Evolutionary conservation across 768 basidiomycete species (phyloP), one percentile per base, ranked within the genome.

Genomic region (Lactarius evosmus): DNA sequence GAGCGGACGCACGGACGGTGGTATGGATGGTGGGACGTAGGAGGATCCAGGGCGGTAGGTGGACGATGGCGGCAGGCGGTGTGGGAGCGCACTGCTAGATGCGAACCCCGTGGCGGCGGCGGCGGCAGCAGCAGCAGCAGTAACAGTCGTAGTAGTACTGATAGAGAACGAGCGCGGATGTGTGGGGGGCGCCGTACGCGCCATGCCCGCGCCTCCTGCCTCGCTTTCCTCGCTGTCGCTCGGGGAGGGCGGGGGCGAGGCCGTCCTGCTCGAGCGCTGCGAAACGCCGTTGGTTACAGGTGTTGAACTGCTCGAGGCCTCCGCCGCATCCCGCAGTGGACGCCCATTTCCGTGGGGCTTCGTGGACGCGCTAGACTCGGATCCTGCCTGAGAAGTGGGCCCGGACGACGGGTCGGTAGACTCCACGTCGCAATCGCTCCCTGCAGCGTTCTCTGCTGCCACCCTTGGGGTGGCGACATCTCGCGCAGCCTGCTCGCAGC

Each of bases 221-320:
- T 69, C 68, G 25, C 68, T 59, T 32, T 69, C 68, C 34, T 69
- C 68, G n/a, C 54, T 55, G 2, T 62, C 66, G 1, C 40, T 57
- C 27, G 65, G 34, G 4, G 59, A 52, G 19, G 55, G 54, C 0
- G 66, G 66, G 8, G 64, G 64, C 19, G 66, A 67, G 5, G 64
- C 59, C 29, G 54, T 66, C 49, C 66, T 53, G 33, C 58, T 67
- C 25, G 33, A 56, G 4, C 30, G 57, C n/a, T 44, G 62, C 17
- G 53, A 61, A 16, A 51, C 27, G 19, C 19, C 62, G 30, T 58
- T 41, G 2, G 41, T 49, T 17, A 38, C 19, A 4, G 36, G 52
- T 50, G 41, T 49, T 60, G 63, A 60, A 50, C 53, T 30, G 6
- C 32, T 64, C 53, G 55, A 7, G 36, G 36, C 25, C 40, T 46